Conservation (phyloP, 495 filamentous ascomycete species). For the Lasiosphaeria ovina region DNA sequence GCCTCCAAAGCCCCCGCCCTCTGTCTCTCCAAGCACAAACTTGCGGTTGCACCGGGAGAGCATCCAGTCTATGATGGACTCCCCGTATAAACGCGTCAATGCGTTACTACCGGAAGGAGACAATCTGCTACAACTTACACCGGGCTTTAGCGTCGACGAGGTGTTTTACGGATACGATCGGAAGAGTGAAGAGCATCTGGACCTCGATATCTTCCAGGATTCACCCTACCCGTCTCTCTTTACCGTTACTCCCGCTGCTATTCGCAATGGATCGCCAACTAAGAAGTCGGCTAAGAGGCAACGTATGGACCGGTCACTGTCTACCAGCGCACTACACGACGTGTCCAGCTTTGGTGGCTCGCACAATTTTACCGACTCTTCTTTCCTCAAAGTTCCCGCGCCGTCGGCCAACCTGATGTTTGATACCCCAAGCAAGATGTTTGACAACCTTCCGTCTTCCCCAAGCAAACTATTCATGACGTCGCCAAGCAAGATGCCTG, state of each 20-base stretch:
- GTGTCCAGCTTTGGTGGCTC: conserved; percentile 51
- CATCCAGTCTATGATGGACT: conserved; percentile 84
- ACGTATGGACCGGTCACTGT: conserved; percentile 56
- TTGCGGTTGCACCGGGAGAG: conserved; percentile 86
- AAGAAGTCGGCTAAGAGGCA: conserved; percentile 69
- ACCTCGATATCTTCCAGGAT: conserved; percentile 76
- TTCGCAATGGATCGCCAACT: conserved; percentile 64
- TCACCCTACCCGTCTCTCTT: conserved; percentile 42
- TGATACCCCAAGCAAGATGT: conserved; percentile 55
- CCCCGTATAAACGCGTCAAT: conserved; percentile 72
- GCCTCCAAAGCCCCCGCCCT: conserved; percentile 76
- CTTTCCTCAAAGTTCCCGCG: conserved; percentile 45
- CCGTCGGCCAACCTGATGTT: conserved; percentile 37
- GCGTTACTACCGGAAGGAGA: conserved; percentile 51
- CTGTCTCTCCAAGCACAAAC: conserved; percentile 91
- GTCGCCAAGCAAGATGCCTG: conserved; percentile 41
- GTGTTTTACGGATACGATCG: conserved; percentile 43
- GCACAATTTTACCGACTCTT: conserved; percentile 50
- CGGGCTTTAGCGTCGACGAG: conserved; percentile 64
- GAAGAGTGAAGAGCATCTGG: conserved; percentile 49
- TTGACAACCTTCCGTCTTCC: conserved; percentile 47
- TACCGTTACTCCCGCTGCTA: conserved; percentile 36
- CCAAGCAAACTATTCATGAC: conserved; percentile 57
- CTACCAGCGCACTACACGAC: conserved; percentile 63
- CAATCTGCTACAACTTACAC: conserved; percentile 69